Conservation (phyloP, 768 basidiomycete species). For the Solioccasus polychromus region DNA sequence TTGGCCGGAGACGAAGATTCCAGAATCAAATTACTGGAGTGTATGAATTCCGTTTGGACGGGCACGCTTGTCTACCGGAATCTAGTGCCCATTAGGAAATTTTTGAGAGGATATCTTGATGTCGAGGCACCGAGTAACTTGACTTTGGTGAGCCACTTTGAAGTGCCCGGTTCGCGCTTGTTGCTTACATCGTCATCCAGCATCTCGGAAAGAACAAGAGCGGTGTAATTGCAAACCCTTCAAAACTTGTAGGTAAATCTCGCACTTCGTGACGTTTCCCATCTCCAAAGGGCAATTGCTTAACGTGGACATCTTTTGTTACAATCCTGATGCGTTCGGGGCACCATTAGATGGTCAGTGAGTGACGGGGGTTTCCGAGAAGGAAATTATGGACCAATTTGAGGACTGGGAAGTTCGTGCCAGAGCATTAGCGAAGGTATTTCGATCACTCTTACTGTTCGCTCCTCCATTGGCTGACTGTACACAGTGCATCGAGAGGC, state of each 20-base stretch:
- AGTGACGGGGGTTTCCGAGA: slow-evolving; percentile 27
- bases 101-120: slow-evolving; percentile 34
- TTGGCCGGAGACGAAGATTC: slow-evolving; percentile 1
- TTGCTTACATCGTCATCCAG: slow-evolving; percentile 11
- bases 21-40: slow-evolving; percentile 14
- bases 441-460: not conserved
- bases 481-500: slow-evolving; percentile 32
- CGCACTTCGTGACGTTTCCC: slow-evolving; percentile 42
- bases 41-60: slow-evolving; percentile 36
- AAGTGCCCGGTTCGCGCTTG: no score
- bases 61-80: slow-evolving; percentile 39
- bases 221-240: not conserved
- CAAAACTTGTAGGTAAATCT: not conserved
- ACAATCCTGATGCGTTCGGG: slow-evolving; percentile 30
- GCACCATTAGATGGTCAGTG: slow-evolving; percentile 30
- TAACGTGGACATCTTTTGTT: slow-evolving; percentile 34
- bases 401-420: slow-evolving; percentile 22
- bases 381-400: slow-evolving; percentile 31
- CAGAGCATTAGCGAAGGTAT: slow-evolving; percentile 13
- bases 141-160: slow-evolving; percentile 20
- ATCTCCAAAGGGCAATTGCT: slow-evolving; percentile 35
- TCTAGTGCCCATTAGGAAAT: slow-evolving; percentile 29
- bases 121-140: slow-evolving; percentile 23
- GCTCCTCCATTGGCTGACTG: not conserved
- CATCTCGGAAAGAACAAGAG: slow-evolving; percentile 21